phyloP scores from a whole-genome alignment of 2,329 filamentous ascomycete genomes.

The Neofusicoccum umdonicola region DNA sequence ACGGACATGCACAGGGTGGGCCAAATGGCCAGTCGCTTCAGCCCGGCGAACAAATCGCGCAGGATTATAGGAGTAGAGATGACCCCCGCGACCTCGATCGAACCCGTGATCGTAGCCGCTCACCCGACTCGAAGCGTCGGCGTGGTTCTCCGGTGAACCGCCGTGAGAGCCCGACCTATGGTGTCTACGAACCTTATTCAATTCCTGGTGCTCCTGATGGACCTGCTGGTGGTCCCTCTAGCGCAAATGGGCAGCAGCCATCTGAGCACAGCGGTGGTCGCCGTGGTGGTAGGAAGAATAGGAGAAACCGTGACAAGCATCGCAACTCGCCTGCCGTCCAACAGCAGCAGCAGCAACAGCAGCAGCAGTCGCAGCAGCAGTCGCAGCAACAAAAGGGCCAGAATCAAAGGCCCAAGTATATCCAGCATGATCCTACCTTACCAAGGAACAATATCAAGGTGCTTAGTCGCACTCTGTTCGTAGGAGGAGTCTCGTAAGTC shows the following conservation, averaged over 20 bases:
- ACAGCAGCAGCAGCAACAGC: conserved; percentile 6
- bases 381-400: conserved; percentile 20
- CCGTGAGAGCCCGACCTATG: conserved; percentile 68
- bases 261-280: conserved; percentile 54
- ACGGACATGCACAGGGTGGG: neutral
- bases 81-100: conserved; percentile 10
- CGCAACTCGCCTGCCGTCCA: conserved; percentile 18
- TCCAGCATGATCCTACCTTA: conserved; percentile 74
- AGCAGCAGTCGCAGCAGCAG: neutral
- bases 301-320: conserved; percentile 35
- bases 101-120: conserved; percentile 50
- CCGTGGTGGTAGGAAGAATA: conserved; percentile 52
- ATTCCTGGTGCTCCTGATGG: conserved; percentile 33
- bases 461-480: conserved; percentile 89
- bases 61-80: conserved; percentile 15
- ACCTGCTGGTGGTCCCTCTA: neutral
- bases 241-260: neutral
- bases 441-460: conserved; percentile 83
- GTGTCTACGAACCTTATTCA: conserved; percentile 66
- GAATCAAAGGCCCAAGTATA: conserved; percentile 60
- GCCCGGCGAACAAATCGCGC: neutral
- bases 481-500: conserved; percentile 87
- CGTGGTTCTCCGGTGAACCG: conserved; percentile 60
- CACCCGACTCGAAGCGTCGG: conserved; percentile 72
- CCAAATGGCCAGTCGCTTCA: neutral